These are phyloP conservation scores for Xylariaceae sp. DNA, from an alignment of 2,329 filamentous ascomycete genomes.

Conservation along the genomic window DNA sequence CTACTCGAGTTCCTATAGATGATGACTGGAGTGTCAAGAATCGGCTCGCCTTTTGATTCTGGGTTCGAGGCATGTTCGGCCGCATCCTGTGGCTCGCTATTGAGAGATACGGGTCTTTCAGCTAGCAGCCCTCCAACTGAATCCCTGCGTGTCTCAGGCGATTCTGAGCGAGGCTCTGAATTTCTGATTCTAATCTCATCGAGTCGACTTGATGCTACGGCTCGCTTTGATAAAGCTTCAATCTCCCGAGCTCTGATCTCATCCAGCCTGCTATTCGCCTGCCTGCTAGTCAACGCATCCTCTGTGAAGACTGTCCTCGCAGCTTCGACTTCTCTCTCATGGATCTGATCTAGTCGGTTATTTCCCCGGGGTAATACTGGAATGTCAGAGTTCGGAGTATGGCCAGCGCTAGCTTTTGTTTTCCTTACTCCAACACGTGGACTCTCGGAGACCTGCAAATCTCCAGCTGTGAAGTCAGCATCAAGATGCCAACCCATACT, in stretches of 20 bases:
- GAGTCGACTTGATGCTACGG: slow-evolving; percentile 55
- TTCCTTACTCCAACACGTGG: slow-evolving; percentile 55
- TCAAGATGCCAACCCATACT: slow-evolving; percentile 63
- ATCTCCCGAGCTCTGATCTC: slow-evolving; percentile 54
- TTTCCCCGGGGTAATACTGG: slow-evolving; percentile 40
- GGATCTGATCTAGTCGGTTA: slow-evolving; percentile 45
- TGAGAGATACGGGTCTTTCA: slow-evolving; percentile 9
- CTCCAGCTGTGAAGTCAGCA: slow-evolving; percentile 62
- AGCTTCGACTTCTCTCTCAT: slow-evolving; percentile 43
- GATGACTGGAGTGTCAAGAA: slow-evolving; percentile 15
- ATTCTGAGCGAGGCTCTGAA: slow-evolving; percentile 48
- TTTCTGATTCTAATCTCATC: slow-evolving; percentile 61
- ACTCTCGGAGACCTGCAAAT: slow-evolving; percentile 61
- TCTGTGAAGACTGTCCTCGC: slow-evolving; percentile 35
- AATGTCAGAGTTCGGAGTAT: slow-evolving; percentile 15
- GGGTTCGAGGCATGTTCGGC: slow-evolving; percentile 9
- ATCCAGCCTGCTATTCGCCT: slow-evolving; percentile 54
- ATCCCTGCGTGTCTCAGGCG: slow-evolving; percentile 47
- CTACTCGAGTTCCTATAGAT: slow-evolving; percentile 19
- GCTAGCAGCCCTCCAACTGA: slow-evolving; percentile 37
- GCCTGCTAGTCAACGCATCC: slow-evolving; percentile 24
- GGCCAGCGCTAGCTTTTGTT: slow-evolving; percentile 16
- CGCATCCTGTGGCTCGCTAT: slow-evolving; percentile 10
- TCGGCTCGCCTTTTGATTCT: slow-evolving; percentile 15
- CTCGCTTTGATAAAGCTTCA: slow-evolving; percentile 52